A percentile compares a stretch with the other conserved stretches of the same genome.
phyloP scores from a whole-genome alignment of 345 rosid genomes.

The Raphanus sativus region DNA sequence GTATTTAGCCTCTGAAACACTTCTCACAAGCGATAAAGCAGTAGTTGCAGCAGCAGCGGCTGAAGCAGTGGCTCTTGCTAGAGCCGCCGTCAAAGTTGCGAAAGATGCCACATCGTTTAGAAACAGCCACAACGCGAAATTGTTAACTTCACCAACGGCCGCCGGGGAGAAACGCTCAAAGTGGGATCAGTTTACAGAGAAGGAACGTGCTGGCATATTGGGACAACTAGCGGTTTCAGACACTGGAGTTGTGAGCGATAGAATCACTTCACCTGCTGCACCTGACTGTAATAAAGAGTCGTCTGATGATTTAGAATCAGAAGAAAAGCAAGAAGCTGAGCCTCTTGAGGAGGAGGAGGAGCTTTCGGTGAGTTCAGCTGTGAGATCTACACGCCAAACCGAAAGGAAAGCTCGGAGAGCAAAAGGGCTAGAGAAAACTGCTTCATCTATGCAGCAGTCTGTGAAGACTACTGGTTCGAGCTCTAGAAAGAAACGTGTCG shows the following conservation, averaged over 20 bases:
- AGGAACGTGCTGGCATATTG: constrained; percentile 55
- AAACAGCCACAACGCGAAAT: constrained; percentile 40
- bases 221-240: constrained; percentile 50
- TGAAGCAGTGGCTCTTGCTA: constrained; percentile 91
- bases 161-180: constrained; percentile 40
- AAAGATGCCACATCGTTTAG: constrained; percentile 69
- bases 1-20: constrained; percentile 63
- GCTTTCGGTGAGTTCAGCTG: constrained; percentile 54
- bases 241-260: constrained; percentile 31
- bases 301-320: constrained; percentile 49
- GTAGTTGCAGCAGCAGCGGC: constrained; percentile 85
- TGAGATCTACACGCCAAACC: constrained; percentile 71
- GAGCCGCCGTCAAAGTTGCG: constrained; percentile 82
- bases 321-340: constrained; percentile 55
- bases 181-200: constrained; percentile 52
- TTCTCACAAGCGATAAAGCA: constrained; percentile 78
- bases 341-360: constrained; percentile 59
- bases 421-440: constrained; percentile 68
- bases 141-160: constrained; percentile 25
- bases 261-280: constrained; percentile 31
- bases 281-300: constrained; percentile 39
- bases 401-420: constrained; percentile 77
- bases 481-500: constrained; percentile 57
- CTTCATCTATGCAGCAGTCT: constrained; percentile 49
- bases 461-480: constrained; percentile 51